Conservation (phyloP, 345 rosid genomes). For the Luvunga scandens region DNA sequence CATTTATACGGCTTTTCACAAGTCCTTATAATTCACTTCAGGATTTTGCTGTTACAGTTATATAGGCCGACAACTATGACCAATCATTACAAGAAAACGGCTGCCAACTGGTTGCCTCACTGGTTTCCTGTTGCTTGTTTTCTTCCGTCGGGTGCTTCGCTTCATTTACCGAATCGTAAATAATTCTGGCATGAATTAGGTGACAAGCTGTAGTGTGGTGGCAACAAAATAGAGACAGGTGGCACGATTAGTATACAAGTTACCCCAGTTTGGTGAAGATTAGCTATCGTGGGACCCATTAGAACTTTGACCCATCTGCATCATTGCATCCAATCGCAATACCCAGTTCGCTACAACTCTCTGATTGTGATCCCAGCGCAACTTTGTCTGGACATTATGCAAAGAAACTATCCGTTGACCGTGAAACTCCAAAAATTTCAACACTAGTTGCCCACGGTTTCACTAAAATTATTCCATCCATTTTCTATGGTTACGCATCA, state of each 20-base stretch:
- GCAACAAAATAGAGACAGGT: not conserved
- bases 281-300: not conserved
- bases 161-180: not conserved
- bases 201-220: slow-evolving; percentile 9
- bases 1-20: not conserved
- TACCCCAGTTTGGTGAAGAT: not conserved
- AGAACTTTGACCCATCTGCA: not conserved
- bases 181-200: not conserved
- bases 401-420: not conserved
- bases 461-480: not conserved
- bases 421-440: not conserved
- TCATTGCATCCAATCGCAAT: no score
- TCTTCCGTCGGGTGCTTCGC: not conserved
- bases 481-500: no score
- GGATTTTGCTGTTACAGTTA: not conserved
- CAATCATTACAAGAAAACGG: not conserved
- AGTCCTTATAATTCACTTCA: not conserved
- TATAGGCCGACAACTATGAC: not conserved
- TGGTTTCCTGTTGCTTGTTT: not conserved
- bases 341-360: not conserved
- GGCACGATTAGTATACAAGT: not conserved
- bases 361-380: not conserved
- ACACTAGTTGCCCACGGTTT: not conserved
- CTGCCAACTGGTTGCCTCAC: not conserved
- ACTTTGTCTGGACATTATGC: not conserved